These are phyloP conservation scores for Phytophthora sp. DNA, from an alignment of 352 stramenopile genomes.

Conservation along the genomic window DNA sequence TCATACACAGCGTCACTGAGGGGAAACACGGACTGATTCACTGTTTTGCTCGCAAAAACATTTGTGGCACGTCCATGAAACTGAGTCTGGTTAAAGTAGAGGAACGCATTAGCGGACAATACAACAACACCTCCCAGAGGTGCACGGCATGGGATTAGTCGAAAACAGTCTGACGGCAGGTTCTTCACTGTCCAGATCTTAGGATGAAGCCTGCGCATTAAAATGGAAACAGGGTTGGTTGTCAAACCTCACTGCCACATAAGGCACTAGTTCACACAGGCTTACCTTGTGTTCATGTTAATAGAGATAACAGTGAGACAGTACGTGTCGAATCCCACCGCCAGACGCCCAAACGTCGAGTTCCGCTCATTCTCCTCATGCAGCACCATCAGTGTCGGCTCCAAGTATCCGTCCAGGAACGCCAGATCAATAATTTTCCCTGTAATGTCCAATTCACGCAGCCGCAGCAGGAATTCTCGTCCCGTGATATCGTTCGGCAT, in stretches of 20 bases:
- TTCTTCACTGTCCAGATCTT: slow-evolving; percentile 90
- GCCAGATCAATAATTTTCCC: slow-evolving; percentile 83
- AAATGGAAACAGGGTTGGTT: no score
- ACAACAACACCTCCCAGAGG: slow-evolving; percentile 80
- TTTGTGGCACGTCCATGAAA: slow-evolving; percentile 81
- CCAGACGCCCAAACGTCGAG: slow-evolving; percentile 70
- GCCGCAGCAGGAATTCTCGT: slow-evolving; percentile 74
- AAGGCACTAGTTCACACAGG: not conserved
- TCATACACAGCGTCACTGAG: slow-evolving; percentile 71
- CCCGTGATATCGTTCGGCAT: slow-evolving; percentile 77
- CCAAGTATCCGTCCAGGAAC: slow-evolving; percentile 86
- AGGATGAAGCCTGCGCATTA: slow-evolving; percentile 57
- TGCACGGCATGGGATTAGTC: slow-evolving; percentile 71
- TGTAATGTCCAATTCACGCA: slow-evolving; percentile 78
- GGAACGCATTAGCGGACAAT: slow-evolving; percentile 76
- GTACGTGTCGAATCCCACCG: slow-evolving; percentile 78
- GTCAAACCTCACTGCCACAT: no score
- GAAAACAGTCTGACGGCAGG: slow-evolving; percentile 80
- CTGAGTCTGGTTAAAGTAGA: slow-evolving; percentile 91
- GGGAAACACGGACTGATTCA: slow-evolving; percentile 75
- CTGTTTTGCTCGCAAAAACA: slow-evolving; percentile 73
- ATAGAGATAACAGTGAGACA: slow-evolving; percentile 89
- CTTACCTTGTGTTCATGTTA: slow-evolving; percentile 82
- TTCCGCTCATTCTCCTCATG: slow-evolving; percentile 87
- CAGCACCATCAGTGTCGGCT: slow-evolving; percentile 87